phyloP scores from a whole-genome alignment of 2,329 filamentous ascomycete species.

The Phialophora macrospora region DNA sequence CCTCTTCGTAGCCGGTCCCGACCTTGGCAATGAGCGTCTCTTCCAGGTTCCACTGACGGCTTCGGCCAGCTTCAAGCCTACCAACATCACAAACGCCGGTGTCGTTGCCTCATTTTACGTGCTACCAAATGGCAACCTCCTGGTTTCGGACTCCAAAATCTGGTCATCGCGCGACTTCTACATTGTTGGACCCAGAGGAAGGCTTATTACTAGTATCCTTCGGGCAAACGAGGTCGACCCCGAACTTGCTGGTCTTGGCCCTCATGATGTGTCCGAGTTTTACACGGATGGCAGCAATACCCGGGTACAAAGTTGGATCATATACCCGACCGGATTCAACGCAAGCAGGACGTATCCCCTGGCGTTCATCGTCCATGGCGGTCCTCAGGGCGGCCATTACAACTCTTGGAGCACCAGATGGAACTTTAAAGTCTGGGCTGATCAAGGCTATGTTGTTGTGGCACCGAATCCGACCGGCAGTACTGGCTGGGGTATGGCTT shows the following conservation, averaged over 20 bases:
- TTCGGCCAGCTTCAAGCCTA: conserved; percentile 43
- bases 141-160: conserved; percentile 45
- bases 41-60: conserved; percentile 47
- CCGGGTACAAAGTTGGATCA: conserved; percentile 47
- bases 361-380: conserved; percentile 80
- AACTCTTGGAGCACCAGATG: conserved; percentile 81
- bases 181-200: conserved; percentile 42
- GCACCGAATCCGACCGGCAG: conserved; percentile 82
- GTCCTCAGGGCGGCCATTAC: conserved; percentile 76
- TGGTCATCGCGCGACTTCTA: conserved; percentile 47
- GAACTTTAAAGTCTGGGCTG: conserved; percentile 85
- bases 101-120: conserved; percentile 42
- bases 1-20: conserved; percentile 76
- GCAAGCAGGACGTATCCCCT: conserved; percentile 75
- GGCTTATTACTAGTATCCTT: conserved; percentile 41
- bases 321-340: conserved; percentile 64
- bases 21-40: conserved; percentile 61
- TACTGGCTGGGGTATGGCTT: conserved; percentile 78
- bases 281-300: conserved; percentile 47
- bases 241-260: conserved; percentile 45
- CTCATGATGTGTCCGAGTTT: conserved; percentile 47
- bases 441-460: conserved; percentile 84
- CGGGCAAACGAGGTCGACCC: conserved; percentile 49
- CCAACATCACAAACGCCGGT: conserved; percentile 47
- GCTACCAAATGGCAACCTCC: conserved; percentile 40